Base-by-base conservation (phyloP, 768 basidiomycete species). In the Crassisporium funariophilum region DNA sequence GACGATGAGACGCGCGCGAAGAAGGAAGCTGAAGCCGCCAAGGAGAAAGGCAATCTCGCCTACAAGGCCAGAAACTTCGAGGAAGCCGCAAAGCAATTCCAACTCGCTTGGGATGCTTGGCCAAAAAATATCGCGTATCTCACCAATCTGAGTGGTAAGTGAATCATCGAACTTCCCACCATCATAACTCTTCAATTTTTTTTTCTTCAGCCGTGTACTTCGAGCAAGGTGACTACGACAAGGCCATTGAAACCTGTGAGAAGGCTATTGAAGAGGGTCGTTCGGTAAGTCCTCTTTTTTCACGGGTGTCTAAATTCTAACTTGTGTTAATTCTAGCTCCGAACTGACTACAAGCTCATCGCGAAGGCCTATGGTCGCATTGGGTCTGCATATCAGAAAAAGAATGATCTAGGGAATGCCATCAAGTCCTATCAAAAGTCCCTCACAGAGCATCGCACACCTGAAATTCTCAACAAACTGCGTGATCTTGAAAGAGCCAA, bases 241-340 rank as follows among this genome's bases (percentile, higher is more conserved):
- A 90, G 64, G 82, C 83, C 46, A 95, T 99, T 58, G 88, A 94
- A 65, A 82, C 83, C 0, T 95, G 92, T 65, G 86, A 97, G 60
- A 95, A 92, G 69, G 95, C 97, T n/a, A 88, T 92, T 35, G 97
- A 98, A 10, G 91, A 98, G 62, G 97, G 93, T 23, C 86, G 95
- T 50, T 77, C 74, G 49, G 87, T 89, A 56, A 37, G 79, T 40
- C 34, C 1, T 9, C 7, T 4, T 41, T 15, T 16, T 31, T 23
- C 31, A 33, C 38, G 33, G 22, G 24, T 17, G 3, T n/a, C 20
- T 34, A 10, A 21, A 33, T 27, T 25, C 37, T 38, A 44, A 42
- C 5, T 8, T 38, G 35, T 46, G 35, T 19, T 41, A 25, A 25
- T 15, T 36, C 40, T 62, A 94, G 81, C 62, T 94, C 33, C 86